Base-by-base conservation (phyloP, 2,329 filamentous ascomycete species). In the Nannizzia gypsea region DNA sequence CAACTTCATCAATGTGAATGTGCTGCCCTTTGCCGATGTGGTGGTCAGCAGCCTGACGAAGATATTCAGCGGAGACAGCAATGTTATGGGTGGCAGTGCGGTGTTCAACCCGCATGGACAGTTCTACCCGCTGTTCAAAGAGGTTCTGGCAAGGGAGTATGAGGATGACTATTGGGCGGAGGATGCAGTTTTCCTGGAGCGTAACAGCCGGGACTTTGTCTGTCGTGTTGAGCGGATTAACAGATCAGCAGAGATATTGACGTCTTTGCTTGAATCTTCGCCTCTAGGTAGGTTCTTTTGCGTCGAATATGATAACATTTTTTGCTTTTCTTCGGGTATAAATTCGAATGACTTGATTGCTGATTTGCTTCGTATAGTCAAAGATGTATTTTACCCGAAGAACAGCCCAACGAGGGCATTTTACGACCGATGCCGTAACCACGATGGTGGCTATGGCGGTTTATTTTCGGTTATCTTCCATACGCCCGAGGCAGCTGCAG, bases 31-130 rank as follows among this genome's bases (percentile, higher is more conserved):
- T 69, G 89, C 90, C 62, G 93, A 99, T 73, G 80, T 97, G 15
- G 89, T 97, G 3, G 92, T 96, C 60, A 96, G 89, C 77, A 95
- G 89, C 70, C 78, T 99, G 61, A 97, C 93, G 56, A 99, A 99
- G 73, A 87, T 97, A 59, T 99, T 99, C 76, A 95, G 90, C 60
- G 93, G 93, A 57, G 93, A 96, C 73, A 93, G 89, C 72, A 97
- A 99, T 72, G 93, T 99, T 65, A 97, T 97, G 92, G 93, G 91
- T 61, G 93, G 93, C 60, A 88, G 82, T 64, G 77, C 79, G 13
- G 79, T 87, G 15, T 73, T 87, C 58, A 87, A 87, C 63, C 83
- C 84, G 0, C 81, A 85, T 60, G 78, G 85, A n/a, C 83, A 76
- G 52, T 87, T 86, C 74, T 96, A 96, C 71, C 59, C 71, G 2